phyloP scores from a whole-genome alignment of 768 basidiomycete species.

The Termitomyces sp. region DNA sequence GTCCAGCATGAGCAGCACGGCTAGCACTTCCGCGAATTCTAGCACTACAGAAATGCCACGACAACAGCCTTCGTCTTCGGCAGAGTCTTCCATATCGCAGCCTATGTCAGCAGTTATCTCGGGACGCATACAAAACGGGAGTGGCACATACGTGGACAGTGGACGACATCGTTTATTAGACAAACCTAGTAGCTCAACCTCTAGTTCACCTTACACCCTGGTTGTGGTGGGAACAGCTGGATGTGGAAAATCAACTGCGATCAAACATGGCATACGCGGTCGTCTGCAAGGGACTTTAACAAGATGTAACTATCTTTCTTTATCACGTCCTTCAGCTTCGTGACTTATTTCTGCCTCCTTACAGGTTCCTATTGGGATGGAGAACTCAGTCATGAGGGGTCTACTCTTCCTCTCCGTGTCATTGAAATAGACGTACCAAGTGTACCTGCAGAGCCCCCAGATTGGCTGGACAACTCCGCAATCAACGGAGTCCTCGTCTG shows the following conservation, averaged over 20 bases:
- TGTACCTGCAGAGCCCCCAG: constrained; percentile 7
- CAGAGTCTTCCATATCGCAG: constrained; percentile 34
- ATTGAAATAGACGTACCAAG: constrained; percentile 52
- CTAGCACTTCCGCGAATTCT: constrained; percentile 33
- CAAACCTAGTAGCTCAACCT: constrained; percentile 22
- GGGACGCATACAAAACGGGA: constrained; percentile 61
- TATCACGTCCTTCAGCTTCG: not conserved
- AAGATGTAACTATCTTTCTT: constrained; percentile 34
- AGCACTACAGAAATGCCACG: constrained; percentile 36
- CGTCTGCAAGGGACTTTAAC: constrained; percentile 41
- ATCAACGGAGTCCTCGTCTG: constrained; percentile 84
- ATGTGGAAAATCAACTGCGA: constrained; percentile 85
- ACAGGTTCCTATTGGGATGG: constrained; percentile 36
- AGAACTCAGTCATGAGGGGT: constrained; percentile 29
- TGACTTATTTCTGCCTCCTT: constrained; percentile 1
- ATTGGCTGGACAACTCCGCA: constrained; percentile 49
- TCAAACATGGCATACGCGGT: constrained; percentile 71
- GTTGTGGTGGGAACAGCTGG: constrained; percentile 76
- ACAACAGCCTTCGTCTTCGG: constrained; percentile 36
- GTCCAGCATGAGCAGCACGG: constrained; percentile 37
- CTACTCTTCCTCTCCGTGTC: constrained; percentile 47
- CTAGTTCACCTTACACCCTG: constrained; percentile 49
- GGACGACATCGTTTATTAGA: constrained; percentile 31
- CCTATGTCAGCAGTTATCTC: constrained; percentile 22
- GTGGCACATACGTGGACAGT: constrained; percentile 44